Evolutionary conservation across 2,329 filamentous ascomycete genomes (phyloP).

Genomic region (Penicillium sp.): DNA sequence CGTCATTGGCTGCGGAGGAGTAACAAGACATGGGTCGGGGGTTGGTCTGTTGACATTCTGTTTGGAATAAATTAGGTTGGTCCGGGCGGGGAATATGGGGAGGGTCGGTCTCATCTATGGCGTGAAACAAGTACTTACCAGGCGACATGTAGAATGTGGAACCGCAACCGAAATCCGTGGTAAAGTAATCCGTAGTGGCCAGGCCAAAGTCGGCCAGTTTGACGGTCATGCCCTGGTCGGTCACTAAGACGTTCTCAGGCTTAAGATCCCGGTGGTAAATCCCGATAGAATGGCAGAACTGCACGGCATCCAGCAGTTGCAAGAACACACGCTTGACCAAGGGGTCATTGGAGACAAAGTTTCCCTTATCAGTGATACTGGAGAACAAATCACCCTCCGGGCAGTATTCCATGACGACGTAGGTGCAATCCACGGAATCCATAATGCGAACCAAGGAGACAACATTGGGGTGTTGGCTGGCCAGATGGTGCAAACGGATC

Average conservation of each 20-base stretch:
- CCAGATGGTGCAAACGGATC: conserved; percentile 86
- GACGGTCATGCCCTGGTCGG: conserved; percentile 81
- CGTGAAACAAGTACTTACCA: conserved; percentile 61
- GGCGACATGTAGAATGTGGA: conserved; percentile 99
- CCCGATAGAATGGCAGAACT: conserved; percentile 87
- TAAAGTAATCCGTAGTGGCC: conserved; percentile 78
- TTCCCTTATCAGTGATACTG: conserved; percentile 93
- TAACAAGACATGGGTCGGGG: conserved; percentile 74
- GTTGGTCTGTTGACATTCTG: conserved; percentile 85
- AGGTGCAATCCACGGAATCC: conserved; percentile 88
- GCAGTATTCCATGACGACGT: conserved; percentile 95
- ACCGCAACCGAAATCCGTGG: conserved; percentile 94
- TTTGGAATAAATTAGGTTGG: conserved; percentile 24
- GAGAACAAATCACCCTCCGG: conserved; percentile 95
- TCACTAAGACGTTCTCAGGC: conserved; percentile 95
- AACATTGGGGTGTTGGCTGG: conserved; percentile 87
- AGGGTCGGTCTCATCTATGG: background rate
- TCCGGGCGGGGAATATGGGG: background rate
- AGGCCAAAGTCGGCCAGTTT: conserved; percentile 98
- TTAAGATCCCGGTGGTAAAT: conserved; percentile 98
- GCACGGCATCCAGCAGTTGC: conserved; percentile 93
- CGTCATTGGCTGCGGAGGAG: conserved; percentile 89
- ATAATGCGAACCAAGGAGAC: conserved; percentile 93
- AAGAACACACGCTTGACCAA: conserved; percentile 86
- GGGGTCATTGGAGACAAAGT: conserved; percentile 89